phyloP scores from a whole-genome alignment of 1,284 basidiomycete species.

The Cystobasidium sp. region DNA sequence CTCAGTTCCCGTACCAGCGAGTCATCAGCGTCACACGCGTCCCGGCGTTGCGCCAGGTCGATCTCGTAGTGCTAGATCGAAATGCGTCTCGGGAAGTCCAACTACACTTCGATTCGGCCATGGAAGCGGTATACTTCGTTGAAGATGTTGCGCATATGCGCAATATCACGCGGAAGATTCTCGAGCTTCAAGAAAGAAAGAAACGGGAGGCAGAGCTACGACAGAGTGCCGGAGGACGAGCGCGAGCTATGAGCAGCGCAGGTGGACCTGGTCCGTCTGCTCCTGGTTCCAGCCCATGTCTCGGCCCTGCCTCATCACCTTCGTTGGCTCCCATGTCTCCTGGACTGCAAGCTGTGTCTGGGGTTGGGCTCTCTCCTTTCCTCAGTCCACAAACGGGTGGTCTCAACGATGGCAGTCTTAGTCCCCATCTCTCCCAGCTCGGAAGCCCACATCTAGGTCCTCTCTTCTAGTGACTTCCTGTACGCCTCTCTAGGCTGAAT shows the following conservation, averaged over 20 bases:
- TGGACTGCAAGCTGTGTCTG: background rate
- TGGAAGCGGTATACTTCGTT: conserved; percentile 16
- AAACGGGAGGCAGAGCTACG: background rate
- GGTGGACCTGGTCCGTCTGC: background rate
- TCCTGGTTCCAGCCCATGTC: too few species aligned
- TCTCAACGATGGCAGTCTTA: conserved; percentile 1
- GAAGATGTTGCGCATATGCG: conserved; percentile 32
- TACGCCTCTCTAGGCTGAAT: background rate
- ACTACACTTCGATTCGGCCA: conserved; percentile 1
- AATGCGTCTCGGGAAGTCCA: conserved; percentile 7
- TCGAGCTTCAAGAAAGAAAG: conserved; percentile 5
- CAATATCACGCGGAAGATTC: background rate
- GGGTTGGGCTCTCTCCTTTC: background rate
- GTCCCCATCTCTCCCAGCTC: conserved; percentile 16
- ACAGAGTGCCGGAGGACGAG: background rate
- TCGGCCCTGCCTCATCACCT: background rate
- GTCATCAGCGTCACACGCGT: background rate
- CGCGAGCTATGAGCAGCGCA: too few species aligned
- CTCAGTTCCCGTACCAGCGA: conserved; percentile 6
- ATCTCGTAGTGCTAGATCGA: conserved; percentile 1
- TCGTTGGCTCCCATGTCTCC: background rate
- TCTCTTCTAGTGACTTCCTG: background rate
- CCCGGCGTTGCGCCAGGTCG: background rate
- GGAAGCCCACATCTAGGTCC: background rate
- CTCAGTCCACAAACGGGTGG: background rate